Evolutionary conservation across 352 stramenopile genomes (phyloP), one percentile per base, ranked within the genome.

Genomic region (Globisporangium polare): DNA sequence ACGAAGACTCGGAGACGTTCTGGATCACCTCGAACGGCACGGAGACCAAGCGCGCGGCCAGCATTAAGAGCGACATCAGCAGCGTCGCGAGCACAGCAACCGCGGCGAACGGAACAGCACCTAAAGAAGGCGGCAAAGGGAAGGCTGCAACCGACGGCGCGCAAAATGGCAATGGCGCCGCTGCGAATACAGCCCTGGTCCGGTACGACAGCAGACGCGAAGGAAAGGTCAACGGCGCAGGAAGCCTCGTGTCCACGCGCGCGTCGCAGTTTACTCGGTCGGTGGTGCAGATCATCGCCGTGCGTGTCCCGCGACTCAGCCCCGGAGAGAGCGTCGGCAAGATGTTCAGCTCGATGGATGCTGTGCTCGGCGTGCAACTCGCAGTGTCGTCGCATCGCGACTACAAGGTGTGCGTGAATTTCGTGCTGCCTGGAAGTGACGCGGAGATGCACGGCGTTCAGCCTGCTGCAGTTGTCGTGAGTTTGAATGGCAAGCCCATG

Each of bases 401-500:
- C 63, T 92, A 80, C 68, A 76, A 80, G 42, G 78, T 72, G 27
- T 81, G 77, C 46, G 80, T 90, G 22, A 86, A 89, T 50, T 87
- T 85, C 60, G 82, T 94, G 0, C 61, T 78, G 4, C 72, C 75
- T 1, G 77, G 70, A 0, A 87, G 72, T 18, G 62, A 74, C 17
- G 85, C 85, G 0, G 77, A 88, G 31, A 52, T 60, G n/a, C 52
- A 78, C 1, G 77, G 74, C 3, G 73, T 94, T 24, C 69, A 77
- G 24, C 68, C 72, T 4, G 85, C 69, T 22, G 79, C 85, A 3
- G 59, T 92, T 10, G 71, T 94, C 29, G 70, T 90, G 15, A 70
- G 74, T 5, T 45, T 94, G 3, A 82, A 89, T 55, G 78, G 78
- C 5, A 64, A 65, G 47, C 85, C 73, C 5, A 68, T 91, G 68